Conservation (phyloP, 83 land plant species). For the Isoetes engelmannii region DNA sequence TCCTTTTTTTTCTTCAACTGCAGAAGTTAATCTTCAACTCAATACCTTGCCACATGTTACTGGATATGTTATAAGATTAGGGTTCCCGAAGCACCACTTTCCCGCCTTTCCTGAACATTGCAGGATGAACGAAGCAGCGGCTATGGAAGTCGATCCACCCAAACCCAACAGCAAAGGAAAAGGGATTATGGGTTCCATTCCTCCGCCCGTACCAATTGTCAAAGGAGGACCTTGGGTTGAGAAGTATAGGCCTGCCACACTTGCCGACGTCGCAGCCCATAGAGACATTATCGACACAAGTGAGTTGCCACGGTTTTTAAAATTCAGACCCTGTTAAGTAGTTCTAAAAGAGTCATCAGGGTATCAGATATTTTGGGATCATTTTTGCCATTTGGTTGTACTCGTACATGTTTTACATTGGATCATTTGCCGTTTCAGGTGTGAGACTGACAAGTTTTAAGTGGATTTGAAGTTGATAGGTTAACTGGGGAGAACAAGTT, state of each 20-base stretch:
- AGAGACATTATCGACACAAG: constrained; percentile 96
- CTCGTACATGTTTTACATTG: too few species aligned
- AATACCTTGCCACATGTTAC: too few species aligned
- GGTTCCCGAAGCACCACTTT: too few species aligned
- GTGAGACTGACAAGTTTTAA: constrained; percentile 2
- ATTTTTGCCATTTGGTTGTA: too few species aligned
- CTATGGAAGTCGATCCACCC: constrained; percentile 62
- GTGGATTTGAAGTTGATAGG: constrained; percentile 63
- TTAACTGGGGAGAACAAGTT: constrained; percentile 83
- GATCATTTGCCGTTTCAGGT: not conserved
- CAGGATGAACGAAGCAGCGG: constrained; percentile 17
- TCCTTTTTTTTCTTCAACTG: too few species aligned
- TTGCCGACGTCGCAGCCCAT: constrained; percentile 97
- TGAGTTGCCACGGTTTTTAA: constrained; percentile 14
- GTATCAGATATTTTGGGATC: too few species aligned
- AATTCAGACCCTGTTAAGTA: too few species aligned
- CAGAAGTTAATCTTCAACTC: too few species aligned
- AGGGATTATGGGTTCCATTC: constrained; percentile 16
- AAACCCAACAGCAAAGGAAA: constrained; percentile 20
- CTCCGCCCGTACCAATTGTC: constrained; percentile 17
- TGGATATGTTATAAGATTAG: too few species aligned
- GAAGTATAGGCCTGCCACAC: constrained; percentile 91
- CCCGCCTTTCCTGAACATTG: too few species aligned
- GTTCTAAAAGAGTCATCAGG: too few species aligned
- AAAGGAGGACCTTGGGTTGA: constrained; percentile 87